A percentile compares a stretch with the other conserved stretches of the same genome.
These are phyloP conservation scores for Cyclotella distinguenda DNA, from an alignment of 108 stramenopile species.

Conservation along the genomic window DNA sequence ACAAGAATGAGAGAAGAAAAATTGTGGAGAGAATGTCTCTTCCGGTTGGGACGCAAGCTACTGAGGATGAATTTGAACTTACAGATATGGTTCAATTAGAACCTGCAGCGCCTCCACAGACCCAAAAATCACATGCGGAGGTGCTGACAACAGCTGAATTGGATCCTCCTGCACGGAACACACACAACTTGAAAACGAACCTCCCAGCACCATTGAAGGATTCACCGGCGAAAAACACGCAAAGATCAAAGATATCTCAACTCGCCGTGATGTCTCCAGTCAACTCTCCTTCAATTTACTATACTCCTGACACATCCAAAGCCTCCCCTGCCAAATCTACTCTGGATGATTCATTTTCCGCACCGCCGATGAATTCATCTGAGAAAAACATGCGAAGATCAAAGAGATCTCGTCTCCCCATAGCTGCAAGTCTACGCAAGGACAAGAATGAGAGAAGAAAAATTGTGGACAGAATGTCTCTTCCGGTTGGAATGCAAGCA, in stretches of 20 bases:
- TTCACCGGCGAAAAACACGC: background rate
- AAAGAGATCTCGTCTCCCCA: background rate
- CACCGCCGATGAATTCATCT: background rate
- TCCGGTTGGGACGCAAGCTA: constrained; percentile 9
- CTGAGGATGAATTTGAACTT: background rate
- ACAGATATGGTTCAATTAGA: too few species aligned
- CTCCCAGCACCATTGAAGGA: background rate
- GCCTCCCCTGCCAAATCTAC: background rate
- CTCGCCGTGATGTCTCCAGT: background rate
- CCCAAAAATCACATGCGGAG: too few species aligned
- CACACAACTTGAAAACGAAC: too few species aligned
- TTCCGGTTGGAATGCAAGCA: constrained; percentile 17
- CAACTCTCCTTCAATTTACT: too few species aligned
- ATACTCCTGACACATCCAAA: background rate
- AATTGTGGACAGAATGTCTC: constrained; percentile 6
- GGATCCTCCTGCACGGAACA: constrained; percentile 16
- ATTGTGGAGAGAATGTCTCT: constrained; percentile 12
- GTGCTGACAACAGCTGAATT: too few species aligned
- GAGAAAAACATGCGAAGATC: background rate
- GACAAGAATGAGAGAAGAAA: constrained; percentile 19
- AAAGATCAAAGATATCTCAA: background rate
- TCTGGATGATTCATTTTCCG: background rate
- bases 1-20: constrained; percentile 16
- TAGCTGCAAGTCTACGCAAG: constrained; percentile 29
- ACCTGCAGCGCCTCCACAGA: background rate